Base-by-base conservation (phyloP, 1,284 basidiomycete genomes). In the Sanghuangporus sanghuang region DNA sequence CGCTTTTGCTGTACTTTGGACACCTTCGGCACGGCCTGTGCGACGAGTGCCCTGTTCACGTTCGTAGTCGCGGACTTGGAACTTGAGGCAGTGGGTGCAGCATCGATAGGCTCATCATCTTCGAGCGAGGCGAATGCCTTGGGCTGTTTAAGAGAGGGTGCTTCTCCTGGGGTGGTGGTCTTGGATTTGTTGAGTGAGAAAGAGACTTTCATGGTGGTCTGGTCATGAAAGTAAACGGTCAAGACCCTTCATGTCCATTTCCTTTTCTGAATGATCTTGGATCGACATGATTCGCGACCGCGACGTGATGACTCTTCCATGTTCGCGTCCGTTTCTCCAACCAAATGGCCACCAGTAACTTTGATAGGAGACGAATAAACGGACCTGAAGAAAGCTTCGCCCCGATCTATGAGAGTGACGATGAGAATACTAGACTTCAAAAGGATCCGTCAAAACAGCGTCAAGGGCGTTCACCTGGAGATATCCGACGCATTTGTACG, bases 401-500 rank as follows among this genome's bases (percentile, higher is more conserved):
- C 12, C 91, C 90, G 2, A 68, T 83, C 1, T 94, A 85, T 69
- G 81, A 84, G 54, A 72, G 73, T 9, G 75, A 77, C 23, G 75
- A 68, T n/a, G 61, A 79, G 3, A 21, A 27, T 44, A 62, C 48
- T 57, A 50, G 46, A 61, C 67, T 60, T 75, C 71, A 73, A 73
- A 67, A 38, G 40, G 66, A 53, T 77, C 75, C 38, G 71, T 75
- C 61, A 67, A 64, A 57, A 35, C 18, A 79, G 11, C 77, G 85
- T 63, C 78, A 78, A 68, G 81, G 80, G 32, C 81, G 93, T 67
- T 71, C 73, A 27, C 71, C 84, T 42, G 75, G 76, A 48, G 89
- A 92, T 66, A 86, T 95, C 65, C 82, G 94, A 69, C 90, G 91
- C 39, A 90, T 96, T 67, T 96, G 94, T 95, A 74, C 68, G 89